Percentiles rank a stretch among this genome's conserved stretches.
phyloP scores from a whole-genome alignment of 1,139 yeast species.

The Candida sp. region DNA sequence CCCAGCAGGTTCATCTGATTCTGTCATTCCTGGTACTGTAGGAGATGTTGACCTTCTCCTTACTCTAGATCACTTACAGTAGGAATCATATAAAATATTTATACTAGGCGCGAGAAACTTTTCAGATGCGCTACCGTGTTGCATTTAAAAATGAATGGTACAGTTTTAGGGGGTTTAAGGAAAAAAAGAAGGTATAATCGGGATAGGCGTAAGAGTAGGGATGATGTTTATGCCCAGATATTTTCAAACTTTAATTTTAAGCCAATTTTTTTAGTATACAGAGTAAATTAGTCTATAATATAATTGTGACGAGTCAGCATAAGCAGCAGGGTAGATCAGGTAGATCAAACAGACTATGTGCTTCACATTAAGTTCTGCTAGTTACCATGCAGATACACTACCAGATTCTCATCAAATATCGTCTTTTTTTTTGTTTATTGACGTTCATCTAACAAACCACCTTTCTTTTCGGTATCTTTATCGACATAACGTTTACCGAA shows the following conservation, averaged over 20 bases:
- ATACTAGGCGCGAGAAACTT: background rate
- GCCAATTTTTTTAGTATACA: too few relatives aligned
- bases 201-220: too few relatives aligned
- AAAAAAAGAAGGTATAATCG: too few relatives aligned
- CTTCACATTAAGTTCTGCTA: too few relatives aligned
- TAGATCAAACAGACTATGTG: background rate
- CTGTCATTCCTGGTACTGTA: background rate
- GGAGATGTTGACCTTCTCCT: background rate
- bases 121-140: background rate
- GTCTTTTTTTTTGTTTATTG: background rate
- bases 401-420: too few relatives aligned
- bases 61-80: background rate
- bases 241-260: too few relatives aligned
- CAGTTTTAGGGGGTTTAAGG: too few relatives aligned
- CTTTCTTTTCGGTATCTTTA: constrained; percentile 52
- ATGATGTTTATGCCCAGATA: too few relatives aligned
- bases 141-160: too few relatives aligned
- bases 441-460: constrained; percentile 27
- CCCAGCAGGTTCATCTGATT: constrained; percentile 15
- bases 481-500: constrained; percentile 52
- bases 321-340: background rate
- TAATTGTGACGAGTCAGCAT: background rate
- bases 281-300: too few relatives aligned
- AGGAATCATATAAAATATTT: too few relatives aligned
- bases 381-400: too few relatives aligned